phyloP scores from a whole-genome alignment of 2,329 filamentous ascomycete species.

The Magnaporthiopsis incrustans region DNA sequence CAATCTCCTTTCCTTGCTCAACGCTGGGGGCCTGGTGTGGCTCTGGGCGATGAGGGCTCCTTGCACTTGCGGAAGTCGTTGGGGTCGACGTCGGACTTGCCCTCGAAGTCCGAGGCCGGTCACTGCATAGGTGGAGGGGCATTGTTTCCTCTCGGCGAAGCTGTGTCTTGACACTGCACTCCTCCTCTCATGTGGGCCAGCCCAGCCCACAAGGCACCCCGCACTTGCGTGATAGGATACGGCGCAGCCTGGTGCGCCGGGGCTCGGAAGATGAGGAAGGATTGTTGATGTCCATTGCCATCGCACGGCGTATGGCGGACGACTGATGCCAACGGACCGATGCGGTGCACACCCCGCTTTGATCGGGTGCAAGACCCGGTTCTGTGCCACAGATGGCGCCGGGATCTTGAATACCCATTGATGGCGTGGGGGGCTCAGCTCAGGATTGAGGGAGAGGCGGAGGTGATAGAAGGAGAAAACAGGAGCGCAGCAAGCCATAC shows the following conservation, averaged over 20 bases:
- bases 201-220: no score
- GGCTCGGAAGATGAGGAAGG: not conserved
- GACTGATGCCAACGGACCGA: not conserved
- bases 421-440: not conserved
- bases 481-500: not conserved
- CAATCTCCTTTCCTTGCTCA: no score
- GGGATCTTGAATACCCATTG: not conserved
- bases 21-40: no score
- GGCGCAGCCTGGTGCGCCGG: not conserved
- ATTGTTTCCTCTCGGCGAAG: no score
- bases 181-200: no score
- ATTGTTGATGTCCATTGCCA: not conserved
- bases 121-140: no score
- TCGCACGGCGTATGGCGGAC: not conserved
- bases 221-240: no score
- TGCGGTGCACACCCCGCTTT: not conserved
- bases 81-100: no score
- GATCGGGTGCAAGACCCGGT: not conserved
- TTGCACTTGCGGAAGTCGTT: no score
- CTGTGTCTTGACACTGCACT: no score
- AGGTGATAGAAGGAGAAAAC: not conserved
- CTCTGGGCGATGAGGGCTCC: no score
- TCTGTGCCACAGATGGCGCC: not conserved
- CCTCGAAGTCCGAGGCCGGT: no score
- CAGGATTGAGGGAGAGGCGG: not conserved